These are phyloP conservation scores for Dendrobium chrysotoxum DNA, from an alignment of 106 monocot species.

Conservation along the genomic window DNA sequence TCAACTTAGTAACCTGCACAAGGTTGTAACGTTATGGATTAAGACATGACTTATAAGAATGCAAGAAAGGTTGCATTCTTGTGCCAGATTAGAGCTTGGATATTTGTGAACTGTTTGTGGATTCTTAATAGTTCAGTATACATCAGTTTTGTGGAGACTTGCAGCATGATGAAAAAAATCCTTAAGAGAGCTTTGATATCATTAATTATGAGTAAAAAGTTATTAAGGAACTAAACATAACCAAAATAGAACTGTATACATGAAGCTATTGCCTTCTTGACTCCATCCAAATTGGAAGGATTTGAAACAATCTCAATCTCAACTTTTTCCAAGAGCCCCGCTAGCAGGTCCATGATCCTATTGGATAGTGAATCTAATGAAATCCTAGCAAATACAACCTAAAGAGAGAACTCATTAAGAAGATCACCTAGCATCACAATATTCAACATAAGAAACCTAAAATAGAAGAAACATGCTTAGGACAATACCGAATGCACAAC, in stretches of 20 bases:
- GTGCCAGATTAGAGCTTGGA: conserved; percentile 88
- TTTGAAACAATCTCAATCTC: conserved; percentile 78
- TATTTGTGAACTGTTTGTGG: conserved; percentile 91
- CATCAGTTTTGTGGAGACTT: conserved; percentile 68
- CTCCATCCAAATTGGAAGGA: conserved; percentile 53
- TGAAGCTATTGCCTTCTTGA: conserved; percentile 89
- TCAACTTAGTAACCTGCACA: conserved; percentile 25
- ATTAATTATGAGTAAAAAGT: not conserved
- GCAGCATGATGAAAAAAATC: conserved; percentile 91
- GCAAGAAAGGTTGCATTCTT: conserved; percentile 26
- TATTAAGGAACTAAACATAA: not conserved
- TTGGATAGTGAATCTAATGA: conserved; percentile 88
- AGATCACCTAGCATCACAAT: not conserved
- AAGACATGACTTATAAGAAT: not conserved
- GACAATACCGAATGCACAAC: conserved; percentile 84
- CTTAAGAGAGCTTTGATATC: conserved; percentile 19
- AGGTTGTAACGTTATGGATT: not conserved
- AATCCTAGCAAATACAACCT: conserved; percentile 99
- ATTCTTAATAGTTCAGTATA: conserved; percentile 79
- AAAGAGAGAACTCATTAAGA: conserved; percentile 1
- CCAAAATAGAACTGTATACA: conserved; percentile 24
- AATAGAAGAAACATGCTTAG: not conserved
- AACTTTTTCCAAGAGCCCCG: conserved; percentile 89
- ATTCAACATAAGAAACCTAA: not conserved
- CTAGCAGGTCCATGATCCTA: conserved; percentile 84